These are phyloP conservation scores for Polytrichum commune DNA, from an alignment of 225 moss, liverwort and hornwort genomes.

Conservation along the genomic window DNA sequence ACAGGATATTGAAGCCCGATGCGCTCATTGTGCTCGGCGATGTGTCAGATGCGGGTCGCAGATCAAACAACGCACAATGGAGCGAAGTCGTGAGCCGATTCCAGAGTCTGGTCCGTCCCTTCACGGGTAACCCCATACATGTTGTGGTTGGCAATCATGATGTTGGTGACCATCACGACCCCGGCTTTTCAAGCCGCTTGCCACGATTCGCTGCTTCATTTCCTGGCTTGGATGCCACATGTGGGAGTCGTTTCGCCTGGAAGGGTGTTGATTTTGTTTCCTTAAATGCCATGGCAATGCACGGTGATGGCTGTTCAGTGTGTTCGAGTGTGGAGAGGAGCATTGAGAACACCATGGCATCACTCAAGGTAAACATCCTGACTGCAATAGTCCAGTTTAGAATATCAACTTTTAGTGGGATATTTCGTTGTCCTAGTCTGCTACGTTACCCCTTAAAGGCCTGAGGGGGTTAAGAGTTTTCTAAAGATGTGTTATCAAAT, in stretches of 20 bases:
- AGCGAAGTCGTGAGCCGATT: slow-evolving; percentile 39
- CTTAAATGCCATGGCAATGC: slow-evolving; percentile 55
- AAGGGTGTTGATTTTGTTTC: slow-evolving; percentile 41
- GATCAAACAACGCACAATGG: slow-evolving; percentile 49
- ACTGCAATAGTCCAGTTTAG: no score
- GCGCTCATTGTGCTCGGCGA: slow-evolving; percentile 61
- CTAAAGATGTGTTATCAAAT: no score
- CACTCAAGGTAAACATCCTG: slow-evolving; percentile 4
- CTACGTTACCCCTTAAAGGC: no score
- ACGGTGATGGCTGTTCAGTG: slow-evolving; percentile 27
- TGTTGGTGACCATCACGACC: slow-evolving; percentile 54
- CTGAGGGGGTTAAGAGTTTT: no score
- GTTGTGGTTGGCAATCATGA: slow-evolving; percentile 62
- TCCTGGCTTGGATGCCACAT: slow-evolving; percentile 36
- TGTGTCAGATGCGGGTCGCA: slow-evolving; percentile 54
- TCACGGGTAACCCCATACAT: slow-evolving; percentile 36
- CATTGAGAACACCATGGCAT: slow-evolving; percentile 12
- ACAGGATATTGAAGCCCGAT: slow-evolving; percentile 37
- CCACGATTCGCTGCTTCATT: slow-evolving; percentile 56
- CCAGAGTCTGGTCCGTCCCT: slow-evolving; percentile 36
- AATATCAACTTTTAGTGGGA: no score
- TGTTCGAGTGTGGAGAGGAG: slow-evolving; percentile 28
- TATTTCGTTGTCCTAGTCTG: no score
- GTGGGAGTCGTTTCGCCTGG: slow-evolving; percentile 37
- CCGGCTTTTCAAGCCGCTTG: slow-evolving; percentile 28